Evolutionary conservation across 2,329 filamentous ascomycete species (phyloP).

Genomic region (Triangularia verruculosa): DNA sequence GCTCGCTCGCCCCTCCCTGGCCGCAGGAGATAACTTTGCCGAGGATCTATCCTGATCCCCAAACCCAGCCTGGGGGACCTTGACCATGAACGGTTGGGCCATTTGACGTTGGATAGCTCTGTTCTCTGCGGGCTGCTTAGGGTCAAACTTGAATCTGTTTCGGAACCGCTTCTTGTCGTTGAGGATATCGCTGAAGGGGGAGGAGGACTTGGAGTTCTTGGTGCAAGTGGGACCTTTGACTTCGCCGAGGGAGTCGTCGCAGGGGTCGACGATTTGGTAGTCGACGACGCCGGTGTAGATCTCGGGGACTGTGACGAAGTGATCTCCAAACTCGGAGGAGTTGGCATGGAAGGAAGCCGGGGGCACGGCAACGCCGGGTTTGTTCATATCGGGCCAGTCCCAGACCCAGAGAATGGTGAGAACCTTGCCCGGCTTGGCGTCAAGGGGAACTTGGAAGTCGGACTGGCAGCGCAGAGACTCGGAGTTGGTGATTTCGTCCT

Average conservation of each 20-base stretch:
- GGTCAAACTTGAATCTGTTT: background rate
- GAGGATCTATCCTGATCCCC: background rate
- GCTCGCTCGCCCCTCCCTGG: constrained; percentile 18
- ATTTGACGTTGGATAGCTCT: constrained; percentile 47
- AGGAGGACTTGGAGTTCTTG: constrained; percentile 25
- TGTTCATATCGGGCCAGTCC: constrained; percentile 73
- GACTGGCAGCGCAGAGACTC: constrained; percentile 72
- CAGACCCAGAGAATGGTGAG: constrained; percentile 95
- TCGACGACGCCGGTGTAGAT: constrained; percentile 42
- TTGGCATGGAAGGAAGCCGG: constrained; percentile 22
- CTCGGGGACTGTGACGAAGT: constrained; percentile 32
- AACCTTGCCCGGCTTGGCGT: constrained; percentile 58
- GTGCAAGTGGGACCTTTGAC: constrained; percentile 38
- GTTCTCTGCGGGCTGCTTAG: constrained; percentile 39
- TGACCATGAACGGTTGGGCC: constrained; percentile 44
- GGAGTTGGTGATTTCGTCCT: constrained; percentile 48
- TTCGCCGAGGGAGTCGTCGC: constrained; percentile 37
- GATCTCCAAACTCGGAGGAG: constrained; percentile 25
- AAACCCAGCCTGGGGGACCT: constrained; percentile 33
- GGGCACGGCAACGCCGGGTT: constrained; percentile 34
- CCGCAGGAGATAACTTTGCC: constrained; percentile 3
- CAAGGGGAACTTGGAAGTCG: constrained; percentile 70
- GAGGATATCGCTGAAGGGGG: constrained; percentile 33
- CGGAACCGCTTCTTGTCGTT: background rate
- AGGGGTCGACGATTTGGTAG: constrained; percentile 32